Percentiles rank a stretch among this genome's conserved stretches.
phyloP scores from a whole-genome alignment of 208 protist species.

The Angomonas ambiguus region DNA sequence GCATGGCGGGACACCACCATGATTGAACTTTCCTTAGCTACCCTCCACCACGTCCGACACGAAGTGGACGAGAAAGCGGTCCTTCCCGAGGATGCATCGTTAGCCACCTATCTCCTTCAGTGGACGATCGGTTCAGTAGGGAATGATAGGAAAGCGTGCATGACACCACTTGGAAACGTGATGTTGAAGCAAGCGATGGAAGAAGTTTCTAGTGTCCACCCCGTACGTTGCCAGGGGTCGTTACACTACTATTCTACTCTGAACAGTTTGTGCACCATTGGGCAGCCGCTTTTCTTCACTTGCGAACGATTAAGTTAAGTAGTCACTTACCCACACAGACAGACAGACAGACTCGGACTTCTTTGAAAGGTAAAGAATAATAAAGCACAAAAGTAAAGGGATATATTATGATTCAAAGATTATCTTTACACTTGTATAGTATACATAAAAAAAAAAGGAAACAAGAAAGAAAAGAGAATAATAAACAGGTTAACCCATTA shows the following conservation, averaged over 20 bases:
- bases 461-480: not conserved
- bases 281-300: slow-evolving; percentile 64
- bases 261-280: slow-evolving; percentile 31
- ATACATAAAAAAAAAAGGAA: not conserved
- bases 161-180: slow-evolving; percentile 38
- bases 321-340: not conserved
- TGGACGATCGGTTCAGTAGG: slow-evolving; percentile 34
- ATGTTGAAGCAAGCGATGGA: slow-evolving; percentile 48
- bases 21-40: slow-evolving; percentile 16
- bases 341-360: too few relatives aligned
- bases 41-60: slow-evolving; percentile 13
- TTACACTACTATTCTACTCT: slow-evolving; percentile 36
- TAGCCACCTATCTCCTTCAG: slow-evolving; percentile 40
- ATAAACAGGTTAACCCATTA: too few relatives aligned
- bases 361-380: too few relatives aligned
- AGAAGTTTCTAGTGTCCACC: slow-evolving; percentile 22
- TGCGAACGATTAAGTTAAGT: not conserved
- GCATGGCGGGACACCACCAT: slow-evolving; percentile 29
- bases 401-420: too few relatives aligned
- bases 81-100: not conserved
- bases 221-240: slow-evolving; percentile 9
- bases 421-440: too few relatives aligned
- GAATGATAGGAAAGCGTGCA: slow-evolving; percentile 32
- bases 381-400: too few relatives aligned
- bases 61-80: not conserved